These are phyloP conservation scores for Trichoderma hamatum DNA, from an alignment of 2,329 filamentous ascomycete genomes.

Conservation along the genomic window DNA sequence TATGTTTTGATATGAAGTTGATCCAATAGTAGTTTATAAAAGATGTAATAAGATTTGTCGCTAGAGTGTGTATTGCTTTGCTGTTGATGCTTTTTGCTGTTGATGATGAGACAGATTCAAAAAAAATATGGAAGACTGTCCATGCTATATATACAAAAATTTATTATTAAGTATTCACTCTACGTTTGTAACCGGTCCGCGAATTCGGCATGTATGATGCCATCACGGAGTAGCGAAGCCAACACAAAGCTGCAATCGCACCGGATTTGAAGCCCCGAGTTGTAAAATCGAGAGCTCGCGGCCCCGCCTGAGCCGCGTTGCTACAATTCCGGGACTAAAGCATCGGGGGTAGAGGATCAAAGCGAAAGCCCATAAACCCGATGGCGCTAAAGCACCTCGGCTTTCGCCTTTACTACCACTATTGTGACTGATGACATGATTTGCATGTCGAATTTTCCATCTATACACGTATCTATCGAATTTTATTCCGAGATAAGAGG, in stretches of 20 bases:
- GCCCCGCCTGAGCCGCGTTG: neutral
- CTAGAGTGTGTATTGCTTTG: neutral
- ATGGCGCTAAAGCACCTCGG: neutral
- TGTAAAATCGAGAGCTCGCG: neutral
- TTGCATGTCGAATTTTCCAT: neutral
- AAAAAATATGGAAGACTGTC: no score
- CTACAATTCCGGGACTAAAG: neutral
- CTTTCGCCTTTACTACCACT: neutral
- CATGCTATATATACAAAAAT: neutral
- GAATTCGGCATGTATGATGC: neutral
- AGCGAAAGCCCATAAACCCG: neutral
- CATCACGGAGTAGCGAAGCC: neutral
- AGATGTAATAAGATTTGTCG: neutral
- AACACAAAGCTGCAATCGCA: neutral
- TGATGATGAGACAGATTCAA: neutral
- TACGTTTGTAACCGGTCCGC: neutral
- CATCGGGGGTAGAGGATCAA: neutral
- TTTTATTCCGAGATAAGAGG: no score
- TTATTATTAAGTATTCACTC: neutral
- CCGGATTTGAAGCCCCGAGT: neutral
- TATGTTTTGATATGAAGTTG: no score
- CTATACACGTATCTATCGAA: neutral
- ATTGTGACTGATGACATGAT: neutral
- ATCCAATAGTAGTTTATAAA: neutral
- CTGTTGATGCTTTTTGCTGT: neutral